phyloP scores from a whole-genome alignment of 23 red algal genomes.

The Gracilaria caudata region DNA sequence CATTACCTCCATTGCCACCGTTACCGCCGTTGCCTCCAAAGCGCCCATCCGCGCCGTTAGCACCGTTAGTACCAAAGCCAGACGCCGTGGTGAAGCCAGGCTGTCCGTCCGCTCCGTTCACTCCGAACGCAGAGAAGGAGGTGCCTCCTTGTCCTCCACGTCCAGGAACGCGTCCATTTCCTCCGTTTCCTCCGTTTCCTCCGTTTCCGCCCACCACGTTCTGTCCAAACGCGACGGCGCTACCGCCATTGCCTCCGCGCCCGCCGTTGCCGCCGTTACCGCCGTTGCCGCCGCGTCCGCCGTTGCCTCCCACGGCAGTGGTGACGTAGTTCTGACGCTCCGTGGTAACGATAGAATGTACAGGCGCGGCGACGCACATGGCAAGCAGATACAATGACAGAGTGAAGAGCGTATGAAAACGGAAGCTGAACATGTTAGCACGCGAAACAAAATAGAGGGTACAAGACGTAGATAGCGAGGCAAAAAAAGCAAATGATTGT shows the following conservation, averaged over 20 bases:
- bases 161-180: not conserved
- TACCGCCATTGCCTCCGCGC: not conserved
- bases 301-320: constrained; percentile 4
- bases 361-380: constrained; percentile 3
- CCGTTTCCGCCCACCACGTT: constrained; percentile 8
- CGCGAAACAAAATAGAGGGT: not conserved
- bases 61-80: not conserved
- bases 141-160: not conserved
- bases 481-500: not conserved
- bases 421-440: not conserved
- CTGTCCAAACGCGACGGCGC: not conserved
- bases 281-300: constrained; percentile 13
- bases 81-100: not conserved
- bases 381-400: not conserved
- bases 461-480: not conserved
- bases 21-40: constrained; percentile 29
- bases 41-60: not conserved
- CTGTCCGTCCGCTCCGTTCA: not conserved
- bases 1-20: constrained; percentile 4
- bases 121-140: not conserved
- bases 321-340: not conserved
- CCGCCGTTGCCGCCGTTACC: not conserved
- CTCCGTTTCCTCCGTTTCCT: constrained; percentile 15
- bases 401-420: not conserved
- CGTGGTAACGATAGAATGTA: not conserved